A percentile compares a stretch with the other conserved stretches of the same genome.
phyloP scores from a whole-genome alignment of 345 rosid genomes.

The Barbarea vulgaris region DNA sequence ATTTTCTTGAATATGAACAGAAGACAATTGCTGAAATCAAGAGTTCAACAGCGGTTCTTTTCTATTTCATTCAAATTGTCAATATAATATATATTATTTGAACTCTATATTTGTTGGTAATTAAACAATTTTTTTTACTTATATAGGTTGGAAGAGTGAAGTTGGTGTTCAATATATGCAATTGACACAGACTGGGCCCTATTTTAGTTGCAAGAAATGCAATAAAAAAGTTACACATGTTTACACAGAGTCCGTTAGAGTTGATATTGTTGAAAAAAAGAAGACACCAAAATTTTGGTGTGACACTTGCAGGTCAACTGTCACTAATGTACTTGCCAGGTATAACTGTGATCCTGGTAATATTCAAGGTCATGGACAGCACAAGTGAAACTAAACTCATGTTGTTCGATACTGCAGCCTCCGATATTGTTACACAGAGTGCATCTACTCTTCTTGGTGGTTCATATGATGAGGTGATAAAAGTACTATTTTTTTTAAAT shows the following conservation, averaged over 20 bases:
- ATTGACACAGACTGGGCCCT: neutral
- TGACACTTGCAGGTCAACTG: neutral
- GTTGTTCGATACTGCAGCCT: neutral
- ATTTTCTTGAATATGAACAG: too few relatives aligned
- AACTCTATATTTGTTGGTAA: too few relatives aligned
- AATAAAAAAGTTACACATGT: neutral
- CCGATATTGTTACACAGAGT: neutral
- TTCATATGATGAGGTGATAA: neutral
- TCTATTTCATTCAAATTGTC: too few relatives aligned
- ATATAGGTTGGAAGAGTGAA: neutral
- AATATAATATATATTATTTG: too few relatives aligned
- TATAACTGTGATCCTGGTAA: too few relatives aligned
- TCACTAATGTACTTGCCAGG: too few relatives aligned
- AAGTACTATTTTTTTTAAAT: too few relatives aligned
- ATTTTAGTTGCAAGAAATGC: neutral
- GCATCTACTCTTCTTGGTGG: neutral
- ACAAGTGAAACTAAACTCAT: neutral
- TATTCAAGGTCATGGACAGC: neutral
- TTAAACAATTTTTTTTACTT: too few relatives aligned
- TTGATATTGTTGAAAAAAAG: too few relatives aligned
- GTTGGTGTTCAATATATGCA: neutral
- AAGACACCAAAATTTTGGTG: neutral
- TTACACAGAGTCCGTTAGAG: too few relatives aligned
- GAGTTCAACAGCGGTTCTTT: too few relatives aligned
- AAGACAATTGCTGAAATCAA: too few relatives aligned